Conservation (phyloP, 2,329 filamentous ascomycete species). For the Nemania sp. region DNA sequence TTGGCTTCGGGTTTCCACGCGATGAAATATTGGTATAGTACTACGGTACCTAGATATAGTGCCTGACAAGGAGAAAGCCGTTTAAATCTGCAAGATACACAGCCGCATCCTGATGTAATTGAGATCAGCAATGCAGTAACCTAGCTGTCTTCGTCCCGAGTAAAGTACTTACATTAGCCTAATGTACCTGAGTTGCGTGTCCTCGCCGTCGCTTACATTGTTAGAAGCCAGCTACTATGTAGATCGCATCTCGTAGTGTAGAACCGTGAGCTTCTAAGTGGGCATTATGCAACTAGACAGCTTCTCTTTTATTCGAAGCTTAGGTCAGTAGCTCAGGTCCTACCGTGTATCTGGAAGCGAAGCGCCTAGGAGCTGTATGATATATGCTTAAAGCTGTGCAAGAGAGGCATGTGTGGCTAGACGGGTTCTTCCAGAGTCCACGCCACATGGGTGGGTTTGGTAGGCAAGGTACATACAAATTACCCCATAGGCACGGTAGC, state of each 20-base stretch:
- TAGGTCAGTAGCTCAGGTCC: too few relatives aligned
- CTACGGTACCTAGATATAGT: too few relatives aligned
- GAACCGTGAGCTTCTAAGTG: not conserved
- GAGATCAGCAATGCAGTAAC: not conserved
- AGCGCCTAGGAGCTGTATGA: not conserved
- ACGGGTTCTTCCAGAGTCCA: constrained; percentile 2
- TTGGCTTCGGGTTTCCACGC: too few relatives aligned
- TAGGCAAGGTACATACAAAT: not conserved
- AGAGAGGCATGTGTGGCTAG: too few relatives aligned
- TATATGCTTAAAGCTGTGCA: not conserved
- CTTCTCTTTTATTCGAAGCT: too few relatives aligned
- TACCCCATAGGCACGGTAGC: not conserved
- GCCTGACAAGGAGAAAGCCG: not conserved
- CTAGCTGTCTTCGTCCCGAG: too few relatives aligned
- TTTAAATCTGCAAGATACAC: not conserved
- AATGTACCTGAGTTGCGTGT: not conserved
- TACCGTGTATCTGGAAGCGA: not conserved
- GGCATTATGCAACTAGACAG: too few relatives aligned
- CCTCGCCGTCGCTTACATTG: too few relatives aligned
- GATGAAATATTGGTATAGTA: too few relatives aligned
- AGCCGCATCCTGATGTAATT: not conserved
- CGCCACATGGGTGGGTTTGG: not conserved
- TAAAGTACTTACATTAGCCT: constrained; percentile 18
- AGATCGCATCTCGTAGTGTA: not conserved
- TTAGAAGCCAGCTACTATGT: too few relatives aligned